Conservation (phyloP, 768 basidiomycete species). For the Mycena latifolia region DNA sequence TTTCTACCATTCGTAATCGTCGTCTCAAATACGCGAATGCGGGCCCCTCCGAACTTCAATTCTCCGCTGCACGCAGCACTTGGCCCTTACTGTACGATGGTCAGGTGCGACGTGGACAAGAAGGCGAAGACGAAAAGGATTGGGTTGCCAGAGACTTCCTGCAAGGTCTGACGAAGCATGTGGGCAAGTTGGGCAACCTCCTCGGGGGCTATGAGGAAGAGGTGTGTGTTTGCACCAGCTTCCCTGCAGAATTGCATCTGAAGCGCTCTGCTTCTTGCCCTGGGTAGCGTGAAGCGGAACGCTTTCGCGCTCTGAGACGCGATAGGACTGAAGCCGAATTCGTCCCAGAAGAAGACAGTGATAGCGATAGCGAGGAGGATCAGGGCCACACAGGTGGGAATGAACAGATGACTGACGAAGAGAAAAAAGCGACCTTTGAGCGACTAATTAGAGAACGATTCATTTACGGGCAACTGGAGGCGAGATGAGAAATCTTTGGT, state of each 20-base stretch:
- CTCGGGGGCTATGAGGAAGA: conserved; percentile 85
- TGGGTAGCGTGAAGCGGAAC: conserved; percentile 75
- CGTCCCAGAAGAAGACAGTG: conserved; percentile 79
- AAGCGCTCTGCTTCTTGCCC: not conserved
- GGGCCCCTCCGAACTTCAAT: conserved; percentile 67
- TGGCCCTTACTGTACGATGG: conserved; percentile 86
- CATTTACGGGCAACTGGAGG: conserved; percentile 83
- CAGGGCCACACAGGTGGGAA: conserved; percentile 38
- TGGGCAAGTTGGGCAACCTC: conserved; percentile 77
- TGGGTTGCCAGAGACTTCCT: conserved; percentile 79
- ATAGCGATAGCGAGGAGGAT: conserved; percentile 57
- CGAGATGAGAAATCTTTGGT: conserved; percentile 46
- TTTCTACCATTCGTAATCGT: conserved; percentile 79
- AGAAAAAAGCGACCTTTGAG: conserved; percentile 65
- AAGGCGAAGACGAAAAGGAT: conserved; percentile 72
- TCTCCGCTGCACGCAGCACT: conserved; percentile 61
- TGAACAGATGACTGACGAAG: conserved; percentile 62
- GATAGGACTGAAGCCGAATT: conserved; percentile 59
- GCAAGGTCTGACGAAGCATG: conserved; percentile 64
- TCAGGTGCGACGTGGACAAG: conserved; percentile 61
- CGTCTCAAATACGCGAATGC: conserved; percentile 72
- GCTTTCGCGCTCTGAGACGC: conserved; percentile 61
- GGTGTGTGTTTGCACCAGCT: conserved; percentile 7
- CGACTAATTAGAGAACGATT: conserved; percentile 75
- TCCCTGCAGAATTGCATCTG: not conserved